phyloP scores from a whole-genome alignment of 148 eudicot species.

The Chenopodium suecicum region DNA sequence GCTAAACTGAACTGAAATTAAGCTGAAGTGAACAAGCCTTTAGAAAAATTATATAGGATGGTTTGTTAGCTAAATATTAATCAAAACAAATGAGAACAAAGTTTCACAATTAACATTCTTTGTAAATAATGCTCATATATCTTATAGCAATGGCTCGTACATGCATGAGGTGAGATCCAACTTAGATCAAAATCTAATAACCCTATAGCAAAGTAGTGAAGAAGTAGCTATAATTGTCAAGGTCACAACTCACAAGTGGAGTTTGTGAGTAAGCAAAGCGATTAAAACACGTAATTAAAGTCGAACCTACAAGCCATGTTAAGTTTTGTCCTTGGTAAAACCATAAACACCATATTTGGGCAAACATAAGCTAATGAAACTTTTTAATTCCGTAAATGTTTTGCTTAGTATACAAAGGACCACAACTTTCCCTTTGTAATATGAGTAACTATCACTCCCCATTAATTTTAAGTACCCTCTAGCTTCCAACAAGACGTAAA shows the following conservation, averaged over 20 bases:
- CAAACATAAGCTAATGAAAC: neutral
- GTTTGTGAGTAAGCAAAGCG: neutral
- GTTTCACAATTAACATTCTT: too few relatives aligned
- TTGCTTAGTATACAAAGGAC: conserved; percentile 3
- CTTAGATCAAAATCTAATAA: too few relatives aligned
- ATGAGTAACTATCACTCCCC: neutral
- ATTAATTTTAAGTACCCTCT: neutral
- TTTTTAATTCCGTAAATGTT: neutral
- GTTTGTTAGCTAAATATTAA: too few relatives aligned
- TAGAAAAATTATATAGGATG: too few relatives aligned
- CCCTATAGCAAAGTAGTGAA: neutral
- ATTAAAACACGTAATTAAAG: neutral
- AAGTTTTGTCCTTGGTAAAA: conserved; percentile 1
- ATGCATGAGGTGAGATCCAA: too few relatives aligned
- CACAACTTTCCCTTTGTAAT: neutral
- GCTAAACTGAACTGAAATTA: too few relatives aligned
- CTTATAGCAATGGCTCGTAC: too few relatives aligned
- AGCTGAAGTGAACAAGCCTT: too few relatives aligned
- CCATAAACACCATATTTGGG: neutral
- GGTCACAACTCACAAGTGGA: neutral
- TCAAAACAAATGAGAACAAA: too few relatives aligned
- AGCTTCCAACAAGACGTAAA: neutral
- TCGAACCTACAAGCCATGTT: neutral
- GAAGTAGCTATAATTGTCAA: too few relatives aligned
- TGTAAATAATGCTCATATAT: too few relatives aligned